Base-by-base conservation (phyloP, 306 rosid species). In the Argentina anserina region DNA sequence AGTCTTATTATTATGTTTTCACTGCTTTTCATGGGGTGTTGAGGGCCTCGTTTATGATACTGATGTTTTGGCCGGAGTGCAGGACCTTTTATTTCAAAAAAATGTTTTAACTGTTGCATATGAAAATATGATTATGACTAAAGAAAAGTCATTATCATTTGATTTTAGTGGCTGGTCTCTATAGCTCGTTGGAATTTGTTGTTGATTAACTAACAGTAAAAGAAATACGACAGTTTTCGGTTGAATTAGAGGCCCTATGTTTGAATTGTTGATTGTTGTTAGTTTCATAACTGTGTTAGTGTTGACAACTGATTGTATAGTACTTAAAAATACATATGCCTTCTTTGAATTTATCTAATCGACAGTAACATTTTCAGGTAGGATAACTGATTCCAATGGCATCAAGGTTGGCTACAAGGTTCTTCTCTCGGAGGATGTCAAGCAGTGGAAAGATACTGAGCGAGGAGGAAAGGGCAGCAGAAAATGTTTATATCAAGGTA, bases 381-480 rank as follows among this genome's bases (percentile, higher is more conserved):
- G 77, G 68, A 11, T 65, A n/a, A 59, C 36, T 60, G 45, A 65
- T 68, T 45, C 46, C 75, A 77, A 93, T 93, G 98, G 92, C 94
- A 47, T 68, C 84, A 47, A 86, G 96, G 59, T 34, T 83, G 58
- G 87, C 83, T 61, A 83, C 92, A 12, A 81, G 98, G 74, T 76
- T 37, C 67, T 80, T 76, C 36, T 76, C 94, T 67, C 84, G 95
- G 70, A 89, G 97, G 83, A 75, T 89, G 18, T 93, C 88, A 58
- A 85, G 89, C 79, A 12, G 87, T 74, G 97, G 97, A 39, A 93
- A 83, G 81, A 20, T 93, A 40, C 87, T 93, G 1, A 39, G 97
- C 3, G 97, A 93, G 86, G 98, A 93, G 87, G 97, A 91, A 77
- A 87, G 55, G 49, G 97, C 95, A 67, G 97, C 83, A 12, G 95